Evolutionary conservation across 805 yeast genomes (phyloP), one percentile per base, ranked within the genome.

Genomic region (Schwanniomyces occidentalis): DNA sequence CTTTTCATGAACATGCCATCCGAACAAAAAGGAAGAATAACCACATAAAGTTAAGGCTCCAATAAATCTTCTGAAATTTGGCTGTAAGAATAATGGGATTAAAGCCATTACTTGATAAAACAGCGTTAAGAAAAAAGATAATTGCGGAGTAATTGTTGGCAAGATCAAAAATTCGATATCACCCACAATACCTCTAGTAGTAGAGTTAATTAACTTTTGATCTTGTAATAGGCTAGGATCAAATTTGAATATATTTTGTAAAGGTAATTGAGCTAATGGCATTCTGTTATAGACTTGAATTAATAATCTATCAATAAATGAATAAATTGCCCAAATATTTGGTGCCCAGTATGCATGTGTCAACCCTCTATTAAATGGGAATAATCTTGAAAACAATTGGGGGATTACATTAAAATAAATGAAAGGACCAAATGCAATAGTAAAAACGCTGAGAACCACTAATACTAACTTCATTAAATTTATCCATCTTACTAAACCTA

Each of bases 331-430:
- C 99, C 99, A 93, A 30, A 89, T 68, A 52, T 93, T 93, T 10
- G 99, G 98, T 1, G 99, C 98, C 98, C 99, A 93, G 63, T 93
- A 93, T 0, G 98, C 96, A 61, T 93, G 99, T 4, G 97, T 93
- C 23, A 93, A 70, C 1, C 98, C 98, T 55, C 98, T 72, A 32
- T 95, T 83, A 55, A 91, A 91, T 5, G 99, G 99, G 62, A 93
- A 93, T 20, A 93, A 63, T 29, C 99, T 71, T 4, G 64, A 53
- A 6, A 87, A 30, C 12, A 93, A 60, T 42, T 86, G 78, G 0
- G 85, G 82, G 31, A 85, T 50, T 21, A 80, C 85, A 1, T 71
- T 69, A 46, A 76, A 67, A 48, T 75, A 75, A 5, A 75, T 58
- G 51, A 90, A 90, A 1, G 98, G 98, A 1, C 71, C 83, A 65